Conservation (phyloP, 257 asterid genomes). For the Jaltomata sinuosa region DNA sequence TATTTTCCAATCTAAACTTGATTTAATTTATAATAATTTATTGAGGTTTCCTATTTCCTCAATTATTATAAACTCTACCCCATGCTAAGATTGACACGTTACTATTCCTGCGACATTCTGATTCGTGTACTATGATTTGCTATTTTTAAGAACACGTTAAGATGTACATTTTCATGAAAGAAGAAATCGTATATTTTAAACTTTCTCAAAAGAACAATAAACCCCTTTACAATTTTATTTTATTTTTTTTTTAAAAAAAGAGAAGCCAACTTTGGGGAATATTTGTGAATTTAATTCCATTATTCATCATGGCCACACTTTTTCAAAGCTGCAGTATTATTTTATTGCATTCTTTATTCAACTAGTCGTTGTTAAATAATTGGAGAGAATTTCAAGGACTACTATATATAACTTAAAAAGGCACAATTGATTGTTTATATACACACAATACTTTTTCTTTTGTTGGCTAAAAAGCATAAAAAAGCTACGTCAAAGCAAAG, state of each 20-base stretch:
- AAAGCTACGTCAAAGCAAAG: conserved; percentile 10
- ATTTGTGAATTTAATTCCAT: background rate
- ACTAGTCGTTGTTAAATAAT: background rate
- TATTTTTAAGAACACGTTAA: background rate
- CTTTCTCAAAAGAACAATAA: background rate
- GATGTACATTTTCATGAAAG: background rate
- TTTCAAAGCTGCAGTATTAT: background rate
- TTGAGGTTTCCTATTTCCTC: background rate
- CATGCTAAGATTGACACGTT: background rate
- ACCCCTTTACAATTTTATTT: background rate
- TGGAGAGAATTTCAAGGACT: conserved; percentile 5
- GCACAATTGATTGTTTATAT: background rate
- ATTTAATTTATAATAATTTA: background rate
- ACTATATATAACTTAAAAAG: background rate
- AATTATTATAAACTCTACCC: background rate
- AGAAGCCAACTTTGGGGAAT: background rate
- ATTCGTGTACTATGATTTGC: background rate
- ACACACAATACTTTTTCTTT: conserved; percentile 8
- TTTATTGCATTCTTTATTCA: background rate
- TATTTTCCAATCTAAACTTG: background rate
- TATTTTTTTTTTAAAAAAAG: background rate
- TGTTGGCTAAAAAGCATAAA: conserved; percentile 30
- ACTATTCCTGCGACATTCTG: background rate
- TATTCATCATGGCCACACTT: conserved; percentile 5
- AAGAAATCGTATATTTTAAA: background rate